These are phyloP conservation scores for Bisporella sp. DNA, from an alignment of 2,329 filamentous ascomycete species.

Conservation along the genomic window DNA sequence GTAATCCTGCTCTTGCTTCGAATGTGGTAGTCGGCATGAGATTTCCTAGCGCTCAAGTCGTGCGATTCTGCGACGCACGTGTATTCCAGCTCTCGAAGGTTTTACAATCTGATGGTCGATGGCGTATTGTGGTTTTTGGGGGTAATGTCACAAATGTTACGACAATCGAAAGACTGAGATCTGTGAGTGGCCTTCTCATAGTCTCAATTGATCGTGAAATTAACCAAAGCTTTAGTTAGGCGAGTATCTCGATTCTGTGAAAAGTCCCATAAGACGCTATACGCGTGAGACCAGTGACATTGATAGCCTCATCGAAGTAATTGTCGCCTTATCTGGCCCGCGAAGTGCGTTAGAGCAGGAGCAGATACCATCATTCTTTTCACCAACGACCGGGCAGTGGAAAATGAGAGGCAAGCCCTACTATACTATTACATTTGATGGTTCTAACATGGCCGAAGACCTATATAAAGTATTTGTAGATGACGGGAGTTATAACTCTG, in stretches of 20 bases:
- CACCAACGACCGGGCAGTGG: slow-evolving; percentile 47
- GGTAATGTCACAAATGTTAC: slow-evolving; percentile 33
- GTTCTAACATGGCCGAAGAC: slow-evolving; percentile 30
- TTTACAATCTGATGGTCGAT: slow-evolving; percentile 44
- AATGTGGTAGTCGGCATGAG: slow-evolving; percentile 45
- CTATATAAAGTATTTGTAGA: slow-evolving; percentile 52
- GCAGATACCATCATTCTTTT: slow-evolving; percentile 49
- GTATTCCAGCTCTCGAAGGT: slow-evolving; percentile 43
- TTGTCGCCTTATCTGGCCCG: slow-evolving; percentile 45
- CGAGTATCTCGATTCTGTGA: slow-evolving; percentile 31
- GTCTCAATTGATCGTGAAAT: not conserved
- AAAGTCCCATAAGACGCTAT: slow-evolving; percentile 35
- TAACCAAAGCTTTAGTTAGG: slow-evolving; percentile 25
- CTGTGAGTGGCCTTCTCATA: slow-evolving; percentile 25
- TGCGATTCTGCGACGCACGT: slow-evolving; percentile 52
- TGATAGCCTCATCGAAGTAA: slow-evolving; percentile 49
- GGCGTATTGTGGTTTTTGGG: slow-evolving; percentile 42
- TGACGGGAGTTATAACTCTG: slow-evolving; percentile 46
- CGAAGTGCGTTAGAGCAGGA: slow-evolving; percentile 42
- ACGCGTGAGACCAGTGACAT: slow-evolving; percentile 36
- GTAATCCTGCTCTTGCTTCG: slow-evolving; percentile 31
- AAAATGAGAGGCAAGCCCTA: slow-evolving; percentile 42
- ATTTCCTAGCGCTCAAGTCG: slow-evolving; percentile 50
- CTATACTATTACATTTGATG: not conserved
- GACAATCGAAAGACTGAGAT: slow-evolving; percentile 26